Percentiles rank a stretch among this genome's conserved stretches.
Conservation (phyloP, 106 monocot species). For the Iris macrosiphon region DNA sequence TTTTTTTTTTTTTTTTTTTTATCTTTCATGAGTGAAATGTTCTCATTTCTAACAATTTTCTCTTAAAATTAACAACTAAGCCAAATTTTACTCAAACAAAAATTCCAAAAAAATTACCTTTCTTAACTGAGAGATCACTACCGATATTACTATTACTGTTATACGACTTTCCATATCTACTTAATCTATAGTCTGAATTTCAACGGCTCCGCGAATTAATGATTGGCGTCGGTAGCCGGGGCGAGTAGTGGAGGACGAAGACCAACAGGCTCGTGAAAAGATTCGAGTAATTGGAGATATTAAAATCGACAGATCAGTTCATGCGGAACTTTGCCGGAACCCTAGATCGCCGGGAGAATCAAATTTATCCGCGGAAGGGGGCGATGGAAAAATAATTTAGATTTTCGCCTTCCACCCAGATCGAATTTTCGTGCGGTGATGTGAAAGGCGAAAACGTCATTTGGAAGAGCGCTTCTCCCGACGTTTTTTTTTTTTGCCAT, state of each 20-base stretch:
- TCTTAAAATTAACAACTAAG: background rate
- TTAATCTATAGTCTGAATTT: slow-evolving; percentile 4
- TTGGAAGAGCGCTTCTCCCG: too few relatives aligned
- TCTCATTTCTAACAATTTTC: too few relatives aligned
- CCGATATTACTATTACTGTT: slow-evolving; percentile 9
- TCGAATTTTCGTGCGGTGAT: too few relatives aligned
- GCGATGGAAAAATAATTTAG: too few relatives aligned
- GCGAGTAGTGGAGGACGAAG: slow-evolving; percentile 75
- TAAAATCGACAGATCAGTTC: slow-evolving; percentile 77
- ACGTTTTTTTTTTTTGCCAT: too few relatives aligned
- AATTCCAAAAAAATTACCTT: slow-evolving; percentile 10
- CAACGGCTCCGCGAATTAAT: slow-evolving; percentile 41
- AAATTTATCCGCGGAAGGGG: too few relatives aligned
- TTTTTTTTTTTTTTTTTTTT: too few relatives aligned
- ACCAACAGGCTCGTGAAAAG: slow-evolving; percentile 89
- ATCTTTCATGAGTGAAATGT: too few relatives aligned
- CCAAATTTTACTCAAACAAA: background rate
- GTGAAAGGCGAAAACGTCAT: too few relatives aligned
- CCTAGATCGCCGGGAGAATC: slow-evolving; percentile 18
- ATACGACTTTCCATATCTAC: slow-evolving; percentile 45
- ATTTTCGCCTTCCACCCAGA: too few relatives aligned
- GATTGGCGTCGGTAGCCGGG: slow-evolving; percentile 42
- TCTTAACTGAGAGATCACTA: slow-evolving; percentile 5
- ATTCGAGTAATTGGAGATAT: slow-evolving; percentile 71
- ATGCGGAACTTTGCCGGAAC: too few relatives aligned